Base-by-base conservation (phyloP, 176 grass and related monocot species). In the Microstegium vimineum region DNA sequence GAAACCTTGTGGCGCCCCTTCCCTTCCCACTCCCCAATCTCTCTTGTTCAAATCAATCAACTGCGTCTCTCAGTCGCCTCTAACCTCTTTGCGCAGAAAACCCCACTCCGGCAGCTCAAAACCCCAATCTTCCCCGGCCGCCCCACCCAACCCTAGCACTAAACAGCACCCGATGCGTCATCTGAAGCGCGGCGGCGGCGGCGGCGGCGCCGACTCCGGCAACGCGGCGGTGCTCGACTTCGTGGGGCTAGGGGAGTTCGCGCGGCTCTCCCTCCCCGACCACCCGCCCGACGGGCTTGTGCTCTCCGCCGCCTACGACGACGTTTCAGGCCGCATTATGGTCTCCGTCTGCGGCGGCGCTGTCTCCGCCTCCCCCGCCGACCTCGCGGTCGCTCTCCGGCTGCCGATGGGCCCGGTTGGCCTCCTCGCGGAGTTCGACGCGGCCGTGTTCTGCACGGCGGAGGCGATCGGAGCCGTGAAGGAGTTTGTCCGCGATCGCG, bases 11-110 rank as follows among this genome's bases (percentile, higher is more conserved):
- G 56, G 3, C 15, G 17, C 23, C 18, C 5, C 51, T n/a, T 27
- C 23, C 3, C 20, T 25, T 8, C 38, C 33, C 14, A 74, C 5
- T 34, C 14, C 36, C 68, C 68, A 37, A 27, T 8, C 71, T 16
- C n/a, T n/a, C 10, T 85, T 45, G 71, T 81, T 85, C 87, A 82
- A 89, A 85, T 46, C 72, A 89, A 77, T 82, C 41, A 59, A 12
- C 78, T 72, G 74, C 35, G 40, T 43, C 74, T 62, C 52, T 13
- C 40, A 31, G 16, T 20, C 40, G 4, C 2, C 56, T 10, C 59
- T 16, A 5, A 40, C 26, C 74, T 33, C 10, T 72, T 82, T 82
- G 42, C 17, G 56, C 42, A 65, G 75, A 89, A 90, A 52, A 74
- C 88, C 83, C 65, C 76, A 30, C 28, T 14, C 57, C 27, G 72